phyloP scores from a whole-genome alignment of 495 filamentous ascomycete species.

The Podospora fimiseda region DNA sequence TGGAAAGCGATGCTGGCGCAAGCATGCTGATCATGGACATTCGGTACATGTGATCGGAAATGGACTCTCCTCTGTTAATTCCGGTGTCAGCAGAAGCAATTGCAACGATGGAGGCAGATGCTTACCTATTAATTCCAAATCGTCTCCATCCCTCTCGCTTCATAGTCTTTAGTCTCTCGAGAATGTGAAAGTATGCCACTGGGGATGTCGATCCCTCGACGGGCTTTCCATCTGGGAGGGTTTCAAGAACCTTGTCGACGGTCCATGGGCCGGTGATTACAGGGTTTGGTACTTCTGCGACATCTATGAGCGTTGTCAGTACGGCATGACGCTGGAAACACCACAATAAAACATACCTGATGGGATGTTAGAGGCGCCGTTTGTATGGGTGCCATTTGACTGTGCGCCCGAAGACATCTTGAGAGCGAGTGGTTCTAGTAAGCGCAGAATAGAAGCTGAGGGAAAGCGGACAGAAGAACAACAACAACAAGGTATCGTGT shows the following conservation, averaged over 20 bases:
- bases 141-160: slow-evolving; percentile 94
- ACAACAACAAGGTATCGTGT: too few relatives aligned
- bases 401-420: slow-evolving; percentile 11
- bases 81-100: slow-evolving; percentile 8
- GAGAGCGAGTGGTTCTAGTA: too few relatives aligned
- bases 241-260: slow-evolving; percentile 44
- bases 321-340: not conserved
- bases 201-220: slow-evolving; percentile 61
- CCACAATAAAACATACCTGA: not conserved
- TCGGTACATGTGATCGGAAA: slow-evolving; percentile 98
- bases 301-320: slow-evolving; percentile 10
- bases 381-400: slow-evolving; percentile 1
- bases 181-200: slow-evolving; percentile 84
- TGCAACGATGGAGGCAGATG: not conserved
- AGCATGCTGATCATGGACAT: slow-evolving; percentile 97
- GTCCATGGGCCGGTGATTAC: slow-evolving; percentile 38
- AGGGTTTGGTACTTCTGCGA: slow-evolving; percentile 27
- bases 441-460: too few relatives aligned
- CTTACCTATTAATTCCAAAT: slow-evolving; percentile 62
- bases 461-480: too few relatives aligned
- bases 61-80: slow-evolving; percentile 59
- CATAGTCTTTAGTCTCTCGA: slow-evolving; percentile 88
- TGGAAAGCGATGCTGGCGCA: slow-evolving; percentile 67
- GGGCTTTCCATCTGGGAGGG: slow-evolving; percentile 42
- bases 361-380: not conserved